phyloP scores from a whole-genome alignment of 306 rosid species.

The Sophora flavescens region DNA sequence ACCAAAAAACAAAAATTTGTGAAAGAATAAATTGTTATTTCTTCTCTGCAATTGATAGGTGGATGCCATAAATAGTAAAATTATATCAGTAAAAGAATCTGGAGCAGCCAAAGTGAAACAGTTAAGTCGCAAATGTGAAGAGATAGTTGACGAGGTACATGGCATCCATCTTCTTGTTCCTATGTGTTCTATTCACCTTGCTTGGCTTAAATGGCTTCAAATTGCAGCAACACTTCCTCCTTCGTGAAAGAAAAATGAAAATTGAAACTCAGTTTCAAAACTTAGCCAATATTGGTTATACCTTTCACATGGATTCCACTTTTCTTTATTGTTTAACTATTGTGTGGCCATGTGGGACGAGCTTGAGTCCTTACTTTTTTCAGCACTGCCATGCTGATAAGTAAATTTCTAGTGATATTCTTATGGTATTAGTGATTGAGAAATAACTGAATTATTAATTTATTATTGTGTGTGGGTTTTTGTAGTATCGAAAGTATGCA shows the following conservation, averaged over 20 bases:
- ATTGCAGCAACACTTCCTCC: slow-evolving; percentile 17
- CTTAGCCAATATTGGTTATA: background rate
- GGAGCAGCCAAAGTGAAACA: slow-evolving; percentile 56
- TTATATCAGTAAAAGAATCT: slow-evolving; percentile 59
- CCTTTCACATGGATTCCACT: slow-evolving; percentile 2
- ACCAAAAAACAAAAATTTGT: background rate
- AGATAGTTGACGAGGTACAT: slow-evolving; percentile 69
- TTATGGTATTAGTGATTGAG: slow-evolving; percentile 24
- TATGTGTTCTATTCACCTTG: slow-evolving; percentile 15
- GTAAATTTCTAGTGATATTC: background rate
- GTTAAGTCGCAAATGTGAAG: slow-evolving; percentile 55
- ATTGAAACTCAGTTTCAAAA: slow-evolving; percentile 8
- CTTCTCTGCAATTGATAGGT: slow-evolving; percentile 58
- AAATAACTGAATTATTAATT: slow-evolving; percentile 9
- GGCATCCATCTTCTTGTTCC: background rate
- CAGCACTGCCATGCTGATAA: slow-evolving; percentile 25
- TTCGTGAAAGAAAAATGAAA: slow-evolving; percentile 14
- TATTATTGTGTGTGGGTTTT: background rate
- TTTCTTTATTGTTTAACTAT: slow-evolving; percentile 8
- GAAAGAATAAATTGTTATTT: slow-evolving; percentile 38
- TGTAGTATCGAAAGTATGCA: slow-evolving; percentile 49
- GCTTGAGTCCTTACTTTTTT: slow-evolving; percentile 16
- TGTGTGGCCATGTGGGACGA: background rate
- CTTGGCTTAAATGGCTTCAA: slow-evolving; percentile 21
- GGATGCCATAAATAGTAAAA: slow-evolving; percentile 57